Base-by-base conservation (phyloP, 2,329 filamentous ascomycete species). In the Aotearoamyces nothofagi region DNA sequence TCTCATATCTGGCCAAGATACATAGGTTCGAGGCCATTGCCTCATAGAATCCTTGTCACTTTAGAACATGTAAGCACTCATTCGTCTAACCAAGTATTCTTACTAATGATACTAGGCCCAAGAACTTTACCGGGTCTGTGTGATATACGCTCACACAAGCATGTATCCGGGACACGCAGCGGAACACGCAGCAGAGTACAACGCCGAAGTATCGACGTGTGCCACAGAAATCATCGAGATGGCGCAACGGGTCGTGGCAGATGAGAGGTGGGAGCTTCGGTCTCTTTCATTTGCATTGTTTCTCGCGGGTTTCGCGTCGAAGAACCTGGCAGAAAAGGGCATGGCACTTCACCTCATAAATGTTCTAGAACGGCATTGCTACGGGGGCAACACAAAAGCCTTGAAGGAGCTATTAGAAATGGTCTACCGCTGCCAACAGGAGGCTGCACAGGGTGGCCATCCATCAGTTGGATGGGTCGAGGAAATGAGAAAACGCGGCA, bases 211-310 rank as follows among this genome's bases (percentile, higher is more conserved):
- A 23, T 51, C 54, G 9, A 47, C 53, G 22, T 60, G 60, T 17
- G 52, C 53, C 11, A 40, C 46, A 8, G 50, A 56, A 22, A 62
- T 69, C 26, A 42, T 66, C 2, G 49, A 55, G 7, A 47, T 61
- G 9, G 55, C 57, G 5, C 47, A 53, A 16, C n/a, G n/a, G n/a
- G 45, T 49, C 7, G 54, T 60, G 2, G 41, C 58, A 4, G 47
- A 50, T 11, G 44, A 46, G 3, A 53, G 58, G 13, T 61, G 60
- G 32, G 42, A 63, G 4, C 51, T 64, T 3, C n/a, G n/a, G n/a
- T n/a, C n/a, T n/a, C n/a, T n/a, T n/a, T n/a, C n/a, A n/a, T 68
- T 69, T 35, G 63, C 66, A 0, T 38, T 68, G 1, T 69, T 70
- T 40, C 55, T 70, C 33, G 61, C 63, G 0, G 66, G 64, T 3